These are phyloP conservation scores for Pseudomonodictys pantanalensis DNA, from an alignment of 495 filamentous ascomycete species.

Conservation along the genomic window DNA sequence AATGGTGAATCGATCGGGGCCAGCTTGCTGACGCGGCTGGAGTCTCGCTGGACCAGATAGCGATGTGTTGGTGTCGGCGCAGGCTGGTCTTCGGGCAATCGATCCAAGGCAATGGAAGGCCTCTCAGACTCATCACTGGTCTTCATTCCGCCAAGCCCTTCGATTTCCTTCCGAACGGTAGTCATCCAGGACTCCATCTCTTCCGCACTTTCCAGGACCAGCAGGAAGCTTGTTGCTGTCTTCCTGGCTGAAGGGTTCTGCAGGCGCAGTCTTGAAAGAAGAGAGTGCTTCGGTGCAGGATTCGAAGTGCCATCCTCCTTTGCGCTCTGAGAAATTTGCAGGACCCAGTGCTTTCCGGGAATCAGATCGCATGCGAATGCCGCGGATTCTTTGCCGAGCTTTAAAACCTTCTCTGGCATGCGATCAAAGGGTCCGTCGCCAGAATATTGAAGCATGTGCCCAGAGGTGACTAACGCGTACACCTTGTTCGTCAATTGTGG, in stretches of 20 bases:
- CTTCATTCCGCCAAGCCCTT: slow-evolving; percentile 43
- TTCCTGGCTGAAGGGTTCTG: slow-evolving; percentile 55
- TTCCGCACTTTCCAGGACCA: slow-evolving; percentile 77
- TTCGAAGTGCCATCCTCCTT: slow-evolving; percentile 57
- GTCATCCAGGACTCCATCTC: slow-evolving; percentile 84
- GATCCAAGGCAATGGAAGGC: slow-evolving; percentile 15
- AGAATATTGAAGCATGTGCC: slow-evolving; percentile 83
- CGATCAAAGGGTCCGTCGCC: slow-evolving; percentile 77
- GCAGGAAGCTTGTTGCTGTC: slow-evolving; percentile 64
- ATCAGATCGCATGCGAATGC: slow-evolving; percentile 94
- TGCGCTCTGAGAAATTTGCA: slow-evolving; percentile 78
- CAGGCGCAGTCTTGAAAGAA: slow-evolving; percentile 70
- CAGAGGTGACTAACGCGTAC: slow-evolving; percentile 76
- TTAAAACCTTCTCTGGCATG: slow-evolving; percentile 81
- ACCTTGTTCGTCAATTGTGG: slow-evolving; percentile 77
- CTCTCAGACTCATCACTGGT: slow-evolving; percentile 18
- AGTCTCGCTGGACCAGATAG: slow-evolving; percentile 23
- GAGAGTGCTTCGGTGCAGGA: slow-evolving; percentile 54
- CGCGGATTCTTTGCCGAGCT: slow-evolving; percentile 78
- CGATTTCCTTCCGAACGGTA: slow-evolving; percentile 47
- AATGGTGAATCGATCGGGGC: slow-evolving; percentile 20
- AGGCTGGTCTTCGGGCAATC: slow-evolving; percentile 22
- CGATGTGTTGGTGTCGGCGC: slow-evolving; percentile 23
- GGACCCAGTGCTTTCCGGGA: slow-evolving; percentile 85
- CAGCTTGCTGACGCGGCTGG: slow-evolving; percentile 23